phyloP scores from a whole-genome alignment of 805 yeast species.

The Candida michaelii region DNA sequence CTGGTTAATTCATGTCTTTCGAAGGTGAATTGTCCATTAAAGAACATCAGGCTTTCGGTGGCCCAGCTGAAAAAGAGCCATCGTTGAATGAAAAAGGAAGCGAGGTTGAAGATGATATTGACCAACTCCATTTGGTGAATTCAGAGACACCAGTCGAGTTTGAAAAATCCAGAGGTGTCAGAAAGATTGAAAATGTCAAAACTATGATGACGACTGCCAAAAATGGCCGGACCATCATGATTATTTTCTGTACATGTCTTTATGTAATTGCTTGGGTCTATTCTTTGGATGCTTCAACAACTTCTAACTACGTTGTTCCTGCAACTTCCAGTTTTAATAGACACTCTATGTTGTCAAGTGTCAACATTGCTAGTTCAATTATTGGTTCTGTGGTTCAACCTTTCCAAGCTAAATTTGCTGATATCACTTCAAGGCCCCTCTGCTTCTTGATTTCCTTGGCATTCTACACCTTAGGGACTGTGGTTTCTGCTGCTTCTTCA shows the following conservation, averaged over 20 bases:
- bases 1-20: too few relatives aligned
- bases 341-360: constrained; percentile 23
- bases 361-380: constrained; percentile 21
- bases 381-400: constrained; percentile 22
- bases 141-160: constrained; percentile 12
- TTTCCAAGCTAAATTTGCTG: constrained; percentile 23
- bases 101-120: too few relatives aligned
- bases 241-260: constrained; percentile 19
- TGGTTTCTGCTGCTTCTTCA: constrained; percentile 20
- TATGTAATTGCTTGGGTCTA: constrained; percentile 25
- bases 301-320: constrained; percentile 32
- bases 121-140: background rate
- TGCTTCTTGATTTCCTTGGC: constrained; percentile 18
- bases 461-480: constrained; percentile 22
- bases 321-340: constrained; percentile 22
- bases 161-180: constrained; percentile 20
- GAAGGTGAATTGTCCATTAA: too few relatives aligned
- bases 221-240: constrained; percentile 13
- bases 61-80: too few relatives aligned
- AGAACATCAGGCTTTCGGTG: too few relatives aligned
- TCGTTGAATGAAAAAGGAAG: too few relatives aligned
- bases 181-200: constrained; percentile 24
- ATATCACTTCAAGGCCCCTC: constrained; percentile 22
- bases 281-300: constrained; percentile 30
- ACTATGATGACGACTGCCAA: constrained; percentile 15